phyloP scores from a whole-genome alignment of 371 early-diverging fungal genomes.

The Mortierella sp. region DNA sequence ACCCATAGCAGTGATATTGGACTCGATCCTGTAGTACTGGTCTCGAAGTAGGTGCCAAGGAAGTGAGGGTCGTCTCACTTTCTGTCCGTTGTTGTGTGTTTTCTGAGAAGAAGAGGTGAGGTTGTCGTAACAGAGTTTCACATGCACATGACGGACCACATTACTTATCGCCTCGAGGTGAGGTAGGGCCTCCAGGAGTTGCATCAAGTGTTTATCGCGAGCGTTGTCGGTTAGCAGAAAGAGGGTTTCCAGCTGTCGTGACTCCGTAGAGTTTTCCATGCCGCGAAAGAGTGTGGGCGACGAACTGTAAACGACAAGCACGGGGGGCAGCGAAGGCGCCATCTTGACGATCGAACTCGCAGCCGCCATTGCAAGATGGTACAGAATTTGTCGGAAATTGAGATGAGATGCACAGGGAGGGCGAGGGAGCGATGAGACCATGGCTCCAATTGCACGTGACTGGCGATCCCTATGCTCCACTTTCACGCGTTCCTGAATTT shows the following conservation, averaged over 20 bases:
- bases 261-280: constrained; percentile 37
- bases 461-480: not conserved
- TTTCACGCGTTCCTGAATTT: too few species aligned
- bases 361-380: not conserved
- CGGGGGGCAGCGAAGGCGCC: not conserved
- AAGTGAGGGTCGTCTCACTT: not conserved
- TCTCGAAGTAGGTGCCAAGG: constrained; percentile 3
- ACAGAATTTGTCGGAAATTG: not conserved
- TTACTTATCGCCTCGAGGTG: constrained; percentile 5
- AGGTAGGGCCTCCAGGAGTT: constrained; percentile 12
- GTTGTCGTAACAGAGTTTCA: constrained; percentile 17
- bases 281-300: constrained; percentile 18
- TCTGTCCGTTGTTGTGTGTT: not conserved
- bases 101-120: not conserved
- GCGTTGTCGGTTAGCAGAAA: constrained; percentile 34
- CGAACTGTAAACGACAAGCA: constrained; percentile 17
- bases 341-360: not conserved
- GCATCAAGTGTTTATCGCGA: constrained; percentile 10
- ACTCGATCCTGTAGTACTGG: constrained; percentile 13
- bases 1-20: constrained; percentile 16
- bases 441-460: not conserved
- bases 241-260: constrained; percentile 28
- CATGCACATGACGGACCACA: constrained; percentile 26
- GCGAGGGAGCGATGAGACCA: too few species aligned
- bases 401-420: not conserved